Evolutionary conservation across 331 rosid species (phyloP), one percentile per base, ranked within the genome.

Genomic region (Quercus lobata): DNA sequence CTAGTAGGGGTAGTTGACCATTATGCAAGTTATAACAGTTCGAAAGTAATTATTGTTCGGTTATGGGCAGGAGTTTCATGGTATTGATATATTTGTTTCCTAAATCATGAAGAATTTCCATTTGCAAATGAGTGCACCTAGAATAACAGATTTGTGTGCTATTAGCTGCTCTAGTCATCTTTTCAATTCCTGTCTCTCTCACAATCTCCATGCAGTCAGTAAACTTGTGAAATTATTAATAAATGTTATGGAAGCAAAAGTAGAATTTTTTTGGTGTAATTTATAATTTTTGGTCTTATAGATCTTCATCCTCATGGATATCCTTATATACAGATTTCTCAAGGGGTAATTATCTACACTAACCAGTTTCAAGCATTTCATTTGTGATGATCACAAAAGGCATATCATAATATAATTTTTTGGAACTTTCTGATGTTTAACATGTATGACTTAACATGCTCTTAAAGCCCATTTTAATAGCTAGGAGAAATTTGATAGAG

Each of bases 111-210:
- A 57, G 76, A 63, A 58, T 74, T 58, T 14, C 57, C 57, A 55
- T 79, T 71, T 60, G 30, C 55, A 57, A 30, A 56, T 46, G 74
- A 61, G 81, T 80, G 37, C 57, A 32, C 53, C 30, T 44, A 41
- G 69, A 75, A 73, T 78, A 35, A 15, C 69, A 56, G 61, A 53
- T 78, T 44, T 58, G 49, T 76, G 44, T 52, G 68, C 66, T 75
- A 56, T 55, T 17, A 52, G 76, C 7, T 49, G 27, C 65, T 25
- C 24, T 74, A 69, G 25, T 49, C 25, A 66, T 49, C 21, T 29
- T 62, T 62, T 63, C 41, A 27, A 63, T 63, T 8, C 70, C 70
- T 63, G 70, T 17, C 41, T 27, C 70, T 63, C 41, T 63, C n/a
- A 58, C 30, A n/a, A 22, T n/a, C 29, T 22, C 5, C 15, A 21